Percentiles rank a stretch among this genome's conserved stretches.
Evolutionary conservation across 768 basidiomycete species (phyloP).

Genomic region (Termitomyces sp.): DNA sequence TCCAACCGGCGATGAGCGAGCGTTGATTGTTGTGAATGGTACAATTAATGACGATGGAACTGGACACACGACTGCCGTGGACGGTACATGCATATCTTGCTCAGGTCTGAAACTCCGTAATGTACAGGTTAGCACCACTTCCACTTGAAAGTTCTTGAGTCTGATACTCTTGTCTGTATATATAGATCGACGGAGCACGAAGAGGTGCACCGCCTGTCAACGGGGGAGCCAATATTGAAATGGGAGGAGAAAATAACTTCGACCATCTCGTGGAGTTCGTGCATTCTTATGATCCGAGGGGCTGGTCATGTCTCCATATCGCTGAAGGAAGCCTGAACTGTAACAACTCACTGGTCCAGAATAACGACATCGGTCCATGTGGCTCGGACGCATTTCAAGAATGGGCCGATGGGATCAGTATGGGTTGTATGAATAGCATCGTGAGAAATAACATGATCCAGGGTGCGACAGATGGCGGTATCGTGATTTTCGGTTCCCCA

Average conservation of each 20-base stretch:
- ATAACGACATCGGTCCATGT: constrained; percentile 82
- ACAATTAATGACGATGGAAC: constrained; percentile 47
- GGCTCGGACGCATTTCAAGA: constrained; percentile 59
- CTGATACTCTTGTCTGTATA: not conserved
- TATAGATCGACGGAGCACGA: constrained; percentile 72
- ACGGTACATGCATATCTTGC: constrained; percentile 59
- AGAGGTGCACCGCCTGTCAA: constrained; percentile 41
- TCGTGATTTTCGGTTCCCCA: constrained; percentile 78
- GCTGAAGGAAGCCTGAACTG: constrained; percentile 65
- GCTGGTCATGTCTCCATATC: constrained; percentile 83
- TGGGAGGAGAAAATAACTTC: constrained; percentile 74
- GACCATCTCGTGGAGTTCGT: constrained; percentile 76
- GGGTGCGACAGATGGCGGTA: constrained; percentile 75
- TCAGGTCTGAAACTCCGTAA: constrained; percentile 60
- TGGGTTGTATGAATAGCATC: constrained; percentile 58
- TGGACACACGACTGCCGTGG: constrained; percentile 71
- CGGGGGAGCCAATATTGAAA: constrained; percentile 80
- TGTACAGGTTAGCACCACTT: constrained; percentile 47
- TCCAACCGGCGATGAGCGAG: constrained; percentile 62
- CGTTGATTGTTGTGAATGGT: constrained; percentile 66
- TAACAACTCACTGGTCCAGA: constrained; percentile 58
- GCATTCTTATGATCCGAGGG: constrained; percentile 66
- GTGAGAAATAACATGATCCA: constrained; percentile 67
- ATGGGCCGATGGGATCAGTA: constrained; percentile 82
- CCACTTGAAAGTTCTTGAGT: not conserved